Evolutionary conservation across 2,329 filamentous ascomycete genomes (phyloP), one percentile per base, ranked within the genome.

Genomic region (Pleurostoma richardsiae): DNA sequence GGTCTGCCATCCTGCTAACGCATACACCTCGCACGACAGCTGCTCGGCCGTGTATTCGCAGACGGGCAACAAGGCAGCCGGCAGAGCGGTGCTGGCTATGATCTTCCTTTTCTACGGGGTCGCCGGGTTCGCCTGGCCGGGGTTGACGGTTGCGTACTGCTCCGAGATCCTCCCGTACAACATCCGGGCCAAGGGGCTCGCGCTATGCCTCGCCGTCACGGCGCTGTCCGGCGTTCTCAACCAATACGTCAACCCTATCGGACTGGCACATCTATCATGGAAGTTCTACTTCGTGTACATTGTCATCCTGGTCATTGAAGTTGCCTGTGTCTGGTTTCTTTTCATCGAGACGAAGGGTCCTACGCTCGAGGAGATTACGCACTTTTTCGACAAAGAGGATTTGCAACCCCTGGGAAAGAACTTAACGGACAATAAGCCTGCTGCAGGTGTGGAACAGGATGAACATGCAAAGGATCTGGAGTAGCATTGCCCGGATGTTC

Each of bases 151-250:
- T 4, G 55, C 56, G 2, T 60, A 59, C 51, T 54, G 54, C 7
- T 49, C 52, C 26, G 58, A 60, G 52, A 57, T 60, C 26, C 50
- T 58, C 42, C 57, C 57, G 5, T 60, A 59, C 53, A 49, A 54
- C 39, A 55, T 58, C 42, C 57, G 58, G 29, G 55, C 58, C 43
- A 68, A 67, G 49, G 49, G 49, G 49, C 69, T 26, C 62, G 70
- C 10, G 58, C 77, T 47, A 72, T 71, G 42, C 68, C 76, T 30
- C 71, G 76, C 59, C 67, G 67, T 56, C 64, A 63, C 41, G 62
- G 61, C 10, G 54, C 63, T 39, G 61, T 61, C 7, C 51, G 62
- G 11, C 63, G 65, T 36, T 59, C 19, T 69, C 44, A 61, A 67
- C 46, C 62, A 65, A 38, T 68, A 67, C 41, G 62, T 64, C 42